Percentiles rank a stretch among this genome's conserved stretches.
These are phyloP conservation scores for Parietaria judaica DNA, from an alignment of 306 rosid genomes.

Conservation along the genomic window DNA sequence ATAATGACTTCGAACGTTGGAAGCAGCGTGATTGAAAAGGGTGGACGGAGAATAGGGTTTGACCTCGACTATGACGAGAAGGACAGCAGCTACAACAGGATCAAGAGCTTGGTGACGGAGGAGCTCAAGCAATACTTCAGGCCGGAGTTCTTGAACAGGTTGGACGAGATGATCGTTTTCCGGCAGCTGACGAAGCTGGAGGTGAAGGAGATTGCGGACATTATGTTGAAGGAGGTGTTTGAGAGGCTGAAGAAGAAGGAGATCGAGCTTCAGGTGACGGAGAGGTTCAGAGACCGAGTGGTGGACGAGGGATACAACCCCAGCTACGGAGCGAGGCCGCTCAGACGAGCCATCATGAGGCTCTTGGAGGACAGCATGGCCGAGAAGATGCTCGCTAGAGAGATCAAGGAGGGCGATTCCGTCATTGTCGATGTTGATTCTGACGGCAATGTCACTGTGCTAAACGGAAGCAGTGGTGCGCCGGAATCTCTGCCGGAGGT, in stretches of 20 bases:
- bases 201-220: constrained; percentile 91
- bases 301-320: constrained; percentile 95
- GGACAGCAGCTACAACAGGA: constrained; percentile 80
- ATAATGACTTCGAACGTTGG: constrained; percentile 97
- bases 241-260: constrained; percentile 70
- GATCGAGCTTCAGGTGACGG: constrained; percentile 86
- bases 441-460: constrained; percentile 85
- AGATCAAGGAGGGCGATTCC: constrained; percentile 87
- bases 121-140: constrained; percentile 86
- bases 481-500: constrained; percentile 28
- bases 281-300: constrained; percentile 83
- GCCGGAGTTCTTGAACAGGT: constrained; percentile 84
- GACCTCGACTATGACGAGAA: constrained; percentile 88
- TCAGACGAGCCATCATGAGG: constrained; percentile 93
- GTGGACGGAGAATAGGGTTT: constrained; percentile 81
- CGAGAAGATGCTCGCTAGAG: constrained; percentile 95
- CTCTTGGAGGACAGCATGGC: constrained; percentile 99
- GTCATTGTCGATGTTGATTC: constrained; percentile 89
- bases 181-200: constrained; percentile 87
- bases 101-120: constrained; percentile 92
- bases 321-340: constrained; percentile 95
- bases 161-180: constrained; percentile 96
- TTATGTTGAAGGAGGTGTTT: constrained; percentile 91
- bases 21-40: constrained; percentile 95
- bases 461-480: constrained; percentile 68